Evolutionary conservation across 164 flowering plant genomes (phyloP).

Genomic region (Malania oleifera): DNA sequence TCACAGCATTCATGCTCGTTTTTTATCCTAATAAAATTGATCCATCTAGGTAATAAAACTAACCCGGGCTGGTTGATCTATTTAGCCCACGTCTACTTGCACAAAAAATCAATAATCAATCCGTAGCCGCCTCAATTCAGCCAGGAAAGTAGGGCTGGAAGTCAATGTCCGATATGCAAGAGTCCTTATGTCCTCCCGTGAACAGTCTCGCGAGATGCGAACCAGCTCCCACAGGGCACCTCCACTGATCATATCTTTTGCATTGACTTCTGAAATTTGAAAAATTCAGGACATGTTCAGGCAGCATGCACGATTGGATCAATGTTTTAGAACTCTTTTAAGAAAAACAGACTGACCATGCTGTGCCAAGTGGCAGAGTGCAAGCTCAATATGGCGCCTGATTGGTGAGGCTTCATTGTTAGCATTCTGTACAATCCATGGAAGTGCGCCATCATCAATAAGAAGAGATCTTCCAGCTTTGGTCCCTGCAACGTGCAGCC

Average conservation of each 20-base stretch:
- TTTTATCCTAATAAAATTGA: not conserved
- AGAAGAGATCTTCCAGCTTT: conserved; percentile 71
- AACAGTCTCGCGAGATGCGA: conserved; percentile 82
- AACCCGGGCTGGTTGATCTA: too few species aligned
- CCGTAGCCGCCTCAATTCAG: conserved; percentile 63
- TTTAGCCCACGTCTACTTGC: too few species aligned
- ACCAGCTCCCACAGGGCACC: conserved; percentile 98
- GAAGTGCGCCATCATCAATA: conserved; percentile 88
- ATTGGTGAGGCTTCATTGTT: conserved; percentile 84
- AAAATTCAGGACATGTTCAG: conserved; percentile 1
- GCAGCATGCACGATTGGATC: not conserved
- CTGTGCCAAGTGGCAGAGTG: conserved; percentile 95
- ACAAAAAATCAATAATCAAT: conserved; percentile 37
- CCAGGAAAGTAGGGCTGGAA: conserved; percentile 69
- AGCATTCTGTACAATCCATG: conserved; percentile 94
- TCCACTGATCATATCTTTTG: conserved; percentile 76
- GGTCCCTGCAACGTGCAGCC: conserved; percentile 33
- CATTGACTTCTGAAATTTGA: conserved; percentile 63
- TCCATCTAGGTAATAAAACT: not conserved
- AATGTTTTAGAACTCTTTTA: not conserved
- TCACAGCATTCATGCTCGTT: not conserved
- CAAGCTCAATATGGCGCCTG: conserved; percentile 88
- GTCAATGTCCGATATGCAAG: conserved; percentile 66
- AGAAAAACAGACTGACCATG: conserved; percentile 45
- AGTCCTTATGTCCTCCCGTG: conserved; percentile 79